Conservation (phyloP, 2,329 filamentous ascomycete species). For the Pestalotiopsis sp. region DNA sequence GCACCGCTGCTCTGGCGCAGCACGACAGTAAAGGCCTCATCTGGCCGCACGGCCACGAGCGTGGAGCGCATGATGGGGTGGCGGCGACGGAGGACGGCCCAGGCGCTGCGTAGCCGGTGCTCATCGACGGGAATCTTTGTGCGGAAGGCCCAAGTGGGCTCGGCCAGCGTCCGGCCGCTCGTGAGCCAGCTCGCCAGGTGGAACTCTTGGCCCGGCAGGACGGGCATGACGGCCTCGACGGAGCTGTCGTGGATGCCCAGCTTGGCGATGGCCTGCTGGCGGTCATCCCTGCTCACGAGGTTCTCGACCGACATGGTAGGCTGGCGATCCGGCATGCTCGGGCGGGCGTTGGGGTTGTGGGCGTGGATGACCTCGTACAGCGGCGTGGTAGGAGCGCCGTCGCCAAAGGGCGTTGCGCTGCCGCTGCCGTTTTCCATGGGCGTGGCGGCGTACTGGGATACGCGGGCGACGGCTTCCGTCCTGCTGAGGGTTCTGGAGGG, state of each 20-base stretch:
- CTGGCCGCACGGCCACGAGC: slow-evolving; percentile 28
- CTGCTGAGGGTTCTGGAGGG: slow-evolving; percentile 1
- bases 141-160: slow-evolving; percentile 30
- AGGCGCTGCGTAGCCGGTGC: slow-evolving; percentile 26
- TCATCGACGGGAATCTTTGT: slow-evolving; percentile 24
- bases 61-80: slow-evolving; percentile 33
- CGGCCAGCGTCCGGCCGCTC: slow-evolving; percentile 29
- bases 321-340: slow-evolving; percentile 2
- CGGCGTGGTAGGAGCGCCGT: slow-evolving; percentile 4
- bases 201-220: slow-evolving; percentile 32
- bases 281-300: slow-evolving; percentile 9
- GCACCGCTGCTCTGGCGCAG: slow-evolving; percentile 8
- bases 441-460: not conserved
- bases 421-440: slow-evolving; percentile 1
- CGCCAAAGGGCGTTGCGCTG: slow-evolving; percentile 3
- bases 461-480: not conserved
- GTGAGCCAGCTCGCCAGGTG: slow-evolving; percentile 33
- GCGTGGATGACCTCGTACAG: slow-evolving; percentile 6
- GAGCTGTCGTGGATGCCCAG: slow-evolving; percentile 16
- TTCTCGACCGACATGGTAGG: slow-evolving; percentile 6
- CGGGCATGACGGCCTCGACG: slow-evolving; percentile 30
- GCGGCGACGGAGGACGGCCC: slow-evolving; percentile 28
- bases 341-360: not conserved
- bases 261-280: slow-evolving; percentile 10
- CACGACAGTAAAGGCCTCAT: slow-evolving; percentile 29